Percentiles rank a stretch among this genome's conserved stretches.
phyloP scores from a whole-genome alignment of 306 rosid species.

The Malus sieversii region DNA sequence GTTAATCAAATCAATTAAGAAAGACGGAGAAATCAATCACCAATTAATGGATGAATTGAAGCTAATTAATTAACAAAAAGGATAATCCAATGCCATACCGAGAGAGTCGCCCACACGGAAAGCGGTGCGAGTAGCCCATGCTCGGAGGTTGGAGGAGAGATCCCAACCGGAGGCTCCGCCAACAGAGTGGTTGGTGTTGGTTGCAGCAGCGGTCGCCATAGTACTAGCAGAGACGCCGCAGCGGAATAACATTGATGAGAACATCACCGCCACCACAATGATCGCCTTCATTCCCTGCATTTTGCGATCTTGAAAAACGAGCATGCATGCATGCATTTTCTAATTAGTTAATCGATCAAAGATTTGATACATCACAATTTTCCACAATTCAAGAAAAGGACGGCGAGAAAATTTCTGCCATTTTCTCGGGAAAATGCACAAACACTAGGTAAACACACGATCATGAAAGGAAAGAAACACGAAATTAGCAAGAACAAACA shows the following conservation, averaged over 20 bases:
- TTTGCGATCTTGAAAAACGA: too few relatives aligned
- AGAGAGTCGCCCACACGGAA: conserved; percentile 60
- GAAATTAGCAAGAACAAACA: too few relatives aligned
- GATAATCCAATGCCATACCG: conserved; percentile 20
- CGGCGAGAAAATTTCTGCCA: neutral
- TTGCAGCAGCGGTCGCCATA: neutral
- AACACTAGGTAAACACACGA: neutral
- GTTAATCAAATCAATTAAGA: too few relatives aligned
- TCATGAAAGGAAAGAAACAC: neutral
- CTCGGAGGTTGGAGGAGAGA: conserved; percentile 40
- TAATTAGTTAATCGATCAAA: too few relatives aligned
- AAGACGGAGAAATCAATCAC: too few relatives aligned
- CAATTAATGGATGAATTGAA: neutral
- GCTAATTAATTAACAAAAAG: neutral
- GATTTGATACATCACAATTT: too few relatives aligned
- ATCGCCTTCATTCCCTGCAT: conserved; percentile 39
- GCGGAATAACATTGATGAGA: conserved; percentile 49
- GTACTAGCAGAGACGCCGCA: conserved; percentile 45
- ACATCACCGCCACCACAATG: conserved; percentile 28
- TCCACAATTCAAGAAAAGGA: too few relatives aligned
- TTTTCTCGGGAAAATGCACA: conserved; percentile 5
- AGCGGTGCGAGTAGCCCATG: conserved; percentile 42
- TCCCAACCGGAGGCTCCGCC: conserved; percentile 82
- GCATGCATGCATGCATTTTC: too few relatives aligned
- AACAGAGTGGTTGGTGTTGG: conserved; percentile 39